Conservation (phyloP, 192 early-diverging fungal genomes). For the Pilaira anomala region DNA sequence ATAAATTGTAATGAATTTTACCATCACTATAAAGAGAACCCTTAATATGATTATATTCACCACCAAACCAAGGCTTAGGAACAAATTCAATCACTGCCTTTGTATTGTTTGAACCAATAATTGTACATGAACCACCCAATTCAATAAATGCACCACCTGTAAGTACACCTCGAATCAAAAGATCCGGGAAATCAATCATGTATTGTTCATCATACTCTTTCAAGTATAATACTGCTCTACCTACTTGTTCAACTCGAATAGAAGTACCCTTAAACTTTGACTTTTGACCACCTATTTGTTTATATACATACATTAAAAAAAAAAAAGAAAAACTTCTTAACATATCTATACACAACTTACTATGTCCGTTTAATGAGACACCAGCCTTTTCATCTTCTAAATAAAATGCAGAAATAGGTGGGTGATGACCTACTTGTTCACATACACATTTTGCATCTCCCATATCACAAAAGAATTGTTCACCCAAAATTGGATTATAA, state of each 20-base stretch:
- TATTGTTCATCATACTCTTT: constrained; percentile 53
- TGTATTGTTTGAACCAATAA: constrained; percentile 51
- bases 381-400: constrained; percentile 62
- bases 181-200: constrained; percentile 55
- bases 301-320: no score
- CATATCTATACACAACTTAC: constrained; percentile 40
- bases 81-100: constrained; percentile 56
- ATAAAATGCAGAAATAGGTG: constrained; percentile 67
- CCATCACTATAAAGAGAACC: constrained; percentile 22
- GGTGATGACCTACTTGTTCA: constrained; percentile 75
- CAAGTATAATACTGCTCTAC: constrained; percentile 56
- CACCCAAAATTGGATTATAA: constrained; percentile 61
- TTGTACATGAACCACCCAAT: constrained; percentile 55
- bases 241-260: constrained; percentile 64
- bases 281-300: constrained; percentile 46
- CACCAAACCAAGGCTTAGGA: constrained; percentile 64
- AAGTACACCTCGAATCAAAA: constrained; percentile 59
- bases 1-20: constrained; percentile 26
- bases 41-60: constrained; percentile 54
- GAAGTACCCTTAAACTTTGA: constrained; percentile 64
- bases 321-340: no score
- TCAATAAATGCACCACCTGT: constrained; percentile 63
- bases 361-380: constrained; percentile 63
- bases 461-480: constrained; percentile 61
- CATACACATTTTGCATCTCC: constrained; percentile 53